Base-by-base conservation (phyloP, 495 filamentous ascomycete species). In the Podospora pseudoanserina region DNA sequence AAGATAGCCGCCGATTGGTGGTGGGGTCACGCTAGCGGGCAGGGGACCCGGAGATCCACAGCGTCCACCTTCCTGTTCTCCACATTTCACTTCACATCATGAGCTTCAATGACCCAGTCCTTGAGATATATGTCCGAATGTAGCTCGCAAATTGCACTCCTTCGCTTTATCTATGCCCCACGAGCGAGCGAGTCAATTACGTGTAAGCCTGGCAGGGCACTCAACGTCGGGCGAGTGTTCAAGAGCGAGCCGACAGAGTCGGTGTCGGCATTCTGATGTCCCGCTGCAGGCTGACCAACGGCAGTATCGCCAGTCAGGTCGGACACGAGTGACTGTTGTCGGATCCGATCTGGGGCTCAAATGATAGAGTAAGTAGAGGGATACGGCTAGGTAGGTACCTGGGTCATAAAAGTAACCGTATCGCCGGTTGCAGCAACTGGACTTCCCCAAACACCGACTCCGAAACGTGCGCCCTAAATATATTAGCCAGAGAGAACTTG, bases 391-490 rank as follows among this genome's bases (percentile, higher is more conserved):
- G 30, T 32, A 32, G 30, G 30, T 32, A 32, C 23, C 23, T 23
- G 23, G 30, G 30, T 32, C 23, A 32, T 32, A 32, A 49, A 49
- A 13, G 39, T 6, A 49, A 49, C 39, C 15, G 27, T 18, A 49
- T 16, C 39, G 39, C 39, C 57, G 63, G 60, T 56, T 44, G 60
- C 56, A 55, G 44, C 62, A 56, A 18, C 75, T 71, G 75, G 75
- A 77, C 75, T 77, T 77, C 75, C 75, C 75, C 75, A 72, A 75
- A 63, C 53, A 20, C 68, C 27, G 67, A 67, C 70, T 75, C 73
- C 75, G 75, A 68, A 19, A 20, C 55, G n/a, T 26, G 55, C 55
- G 55, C n/a, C n/a, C 18, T 27, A 54, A 67, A 7, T 30, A 65
- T 64, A 68, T 73, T 75, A 71, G 32, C 71, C 68, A 66, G 39